A percentile compares a stretch with the other conserved stretches of the same genome.
These are phyloP conservation scores for Mucor velutinosus DNA, from an alignment of 371 early-diverging fungal species.

Conservation along the genomic window DNA sequence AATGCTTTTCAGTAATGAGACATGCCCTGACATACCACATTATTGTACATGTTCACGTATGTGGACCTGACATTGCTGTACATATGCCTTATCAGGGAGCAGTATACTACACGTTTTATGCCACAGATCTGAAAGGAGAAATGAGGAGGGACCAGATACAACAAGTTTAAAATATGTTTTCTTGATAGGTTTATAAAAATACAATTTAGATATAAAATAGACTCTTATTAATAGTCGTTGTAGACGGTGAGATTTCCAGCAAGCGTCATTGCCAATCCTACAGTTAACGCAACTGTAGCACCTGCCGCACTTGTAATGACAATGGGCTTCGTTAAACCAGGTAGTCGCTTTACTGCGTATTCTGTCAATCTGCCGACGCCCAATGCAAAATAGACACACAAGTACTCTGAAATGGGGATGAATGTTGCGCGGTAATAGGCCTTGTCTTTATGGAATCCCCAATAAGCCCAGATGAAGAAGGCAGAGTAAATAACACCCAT, in stretches of 20 bases:
- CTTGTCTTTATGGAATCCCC: slow-evolving; percentile 32
- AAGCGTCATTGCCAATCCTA: slow-evolving; percentile 34
- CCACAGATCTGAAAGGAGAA: background rate
- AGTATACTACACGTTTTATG: background rate
- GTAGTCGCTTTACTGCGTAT: background rate
- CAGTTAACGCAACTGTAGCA: slow-evolving; percentile 13
- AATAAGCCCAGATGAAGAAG: slow-evolving; percentile 21
- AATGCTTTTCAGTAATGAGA: no score
- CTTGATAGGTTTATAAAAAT: background rate
- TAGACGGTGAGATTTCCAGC: slow-evolving; percentile 37
- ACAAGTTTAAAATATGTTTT: background rate
- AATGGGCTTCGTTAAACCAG: slow-evolving; percentile 1
- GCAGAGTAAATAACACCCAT: slow-evolving; percentile 15
- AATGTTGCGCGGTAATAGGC: slow-evolving; percentile 40
- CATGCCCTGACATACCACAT: no score
- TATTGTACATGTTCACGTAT: background rate
- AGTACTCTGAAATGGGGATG: slow-evolving; percentile 43
- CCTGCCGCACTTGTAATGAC: slow-evolving; percentile 8
- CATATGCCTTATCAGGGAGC: background rate
- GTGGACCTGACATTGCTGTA: background rate
- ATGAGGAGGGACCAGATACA: background rate
- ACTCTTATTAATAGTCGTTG: slow-evolving; percentile 34
- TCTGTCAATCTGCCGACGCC: slow-evolving; percentile 19
- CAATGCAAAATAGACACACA: slow-evolving; percentile 26
- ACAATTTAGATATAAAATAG: background rate